Evolutionary conservation across 768 basidiomycete genomes (phyloP), one percentile per base, ranked within the genome.

Genomic region (Mycena maculata): DNA sequence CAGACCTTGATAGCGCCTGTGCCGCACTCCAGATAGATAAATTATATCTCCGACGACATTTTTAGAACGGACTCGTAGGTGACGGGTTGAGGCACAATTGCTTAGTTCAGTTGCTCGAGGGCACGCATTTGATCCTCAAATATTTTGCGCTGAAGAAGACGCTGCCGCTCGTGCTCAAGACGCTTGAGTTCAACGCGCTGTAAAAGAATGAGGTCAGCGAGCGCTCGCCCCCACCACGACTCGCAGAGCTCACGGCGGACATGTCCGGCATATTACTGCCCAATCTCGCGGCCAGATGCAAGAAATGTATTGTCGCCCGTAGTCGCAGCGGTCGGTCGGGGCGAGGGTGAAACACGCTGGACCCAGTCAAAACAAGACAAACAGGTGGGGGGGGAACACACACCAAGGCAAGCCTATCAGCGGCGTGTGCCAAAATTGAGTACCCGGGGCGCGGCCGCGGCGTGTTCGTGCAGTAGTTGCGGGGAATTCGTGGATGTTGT

Each of bases 81-180:
- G 42, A 88, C 92, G 12, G 97, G 77, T 99, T 97, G 23, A 99
- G 80, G 36, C 96, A 87, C 12, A 99, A 87, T 73, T 98, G 96
- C 77, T 99, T 99, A 16, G 96, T 98, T 12, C 94, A 94, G 91
- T 70, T 92, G 91, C 81, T 98, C 96, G 70, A 99, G 87, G 58
- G 86, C 90, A 60, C 92, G 91, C 96, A 98, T 98, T 81, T 98
- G 95, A 73, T 97, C 94, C 80, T 99, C 96, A 78, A 98, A 99
- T 74, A 94, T 80, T 79, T 90, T 92, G 76, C 95, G 91, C 77
- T 97, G 96, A 45, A 93, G 77, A 41, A 82, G 82, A 68, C 96
- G 94, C 80, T 96, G 94, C 56, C 93, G 90, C 79, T 98, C 95
- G 76, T 98, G 95, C 78, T 96, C 91, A 70, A 93, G 81, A 72